Conservation (phyloP, 176 grass and related monocot species). For the Triticum urartu region DNA sequence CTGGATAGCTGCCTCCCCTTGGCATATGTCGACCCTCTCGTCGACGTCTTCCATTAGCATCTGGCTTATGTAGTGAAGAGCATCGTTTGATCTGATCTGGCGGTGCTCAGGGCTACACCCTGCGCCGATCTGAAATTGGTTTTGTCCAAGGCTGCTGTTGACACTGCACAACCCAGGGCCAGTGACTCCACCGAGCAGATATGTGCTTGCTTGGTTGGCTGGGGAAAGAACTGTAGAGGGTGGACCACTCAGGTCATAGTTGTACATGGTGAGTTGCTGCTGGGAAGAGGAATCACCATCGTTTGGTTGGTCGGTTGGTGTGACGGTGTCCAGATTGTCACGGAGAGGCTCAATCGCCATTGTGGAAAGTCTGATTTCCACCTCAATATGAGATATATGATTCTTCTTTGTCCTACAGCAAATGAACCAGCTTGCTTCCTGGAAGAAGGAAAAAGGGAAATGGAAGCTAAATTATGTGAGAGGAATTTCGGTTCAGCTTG, state of each 20-base stretch:
- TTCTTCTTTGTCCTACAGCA: background rate
- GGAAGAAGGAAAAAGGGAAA: background rate
- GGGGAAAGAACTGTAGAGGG: too few relatives aligned
- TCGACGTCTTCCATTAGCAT: slow-evolving; percentile 43
- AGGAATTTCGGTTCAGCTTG: background rate
- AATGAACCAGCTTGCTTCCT: background rate
- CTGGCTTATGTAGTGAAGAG: slow-evolving; percentile 35
- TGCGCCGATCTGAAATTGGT: background rate
- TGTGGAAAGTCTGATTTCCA: background rate
- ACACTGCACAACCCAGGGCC: too few relatives aligned
- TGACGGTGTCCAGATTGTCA: background rate
- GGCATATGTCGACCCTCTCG: background rate
- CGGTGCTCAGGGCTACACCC: background rate
- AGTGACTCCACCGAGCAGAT: too few relatives aligned
- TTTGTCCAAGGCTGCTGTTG: background rate
- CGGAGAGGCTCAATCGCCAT: slow-evolving; percentile 9
- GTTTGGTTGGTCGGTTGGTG: background rate
- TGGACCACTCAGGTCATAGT: too few relatives aligned
- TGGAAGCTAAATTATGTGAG: background rate
- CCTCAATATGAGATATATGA: background rate
- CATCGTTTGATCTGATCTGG: slow-evolving; percentile 22
- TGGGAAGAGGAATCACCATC: background rate
- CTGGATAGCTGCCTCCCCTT: slow-evolving; percentile 29
- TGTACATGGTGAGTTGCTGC: too few relatives aligned
- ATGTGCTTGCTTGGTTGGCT: too few relatives aligned